phyloP scores from a whole-genome alignment of 805 yeast genomes.

The Saccharomycopsis oosterbeekiorum region DNA sequence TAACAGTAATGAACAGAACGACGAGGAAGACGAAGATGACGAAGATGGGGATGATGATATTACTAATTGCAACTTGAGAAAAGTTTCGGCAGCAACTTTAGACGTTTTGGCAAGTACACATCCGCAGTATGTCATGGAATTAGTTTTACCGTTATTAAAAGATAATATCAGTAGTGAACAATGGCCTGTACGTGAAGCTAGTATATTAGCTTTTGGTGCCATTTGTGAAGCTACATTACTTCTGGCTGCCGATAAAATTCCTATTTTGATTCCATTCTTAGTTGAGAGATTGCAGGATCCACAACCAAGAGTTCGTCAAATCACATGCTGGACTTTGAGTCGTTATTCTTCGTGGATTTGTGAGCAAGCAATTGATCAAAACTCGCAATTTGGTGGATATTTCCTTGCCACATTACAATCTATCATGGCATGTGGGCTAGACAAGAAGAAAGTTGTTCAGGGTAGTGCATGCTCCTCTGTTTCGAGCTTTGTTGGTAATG shows the following conservation, averaged over 20 bases:
- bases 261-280: slow-evolving; percentile 73
- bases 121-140: slow-evolving; percentile 57
- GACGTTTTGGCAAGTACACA: slow-evolving; percentile 65
- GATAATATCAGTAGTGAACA: slow-evolving; percentile 55
- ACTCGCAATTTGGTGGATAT: slow-evolving; percentile 54
- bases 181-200: slow-evolving; percentile 91
- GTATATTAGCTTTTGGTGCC: slow-evolving; percentile 92
- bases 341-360: slow-evolving; percentile 80
- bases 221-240: slow-evolving; percentile 82
- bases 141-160: slow-evolving; percentile 67
- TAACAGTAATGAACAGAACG: slow-evolving; percentile 31
- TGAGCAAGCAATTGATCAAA: slow-evolving; percentile 44
- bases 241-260: slow-evolving; percentile 59
- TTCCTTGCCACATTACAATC: slow-evolving; percentile 72
- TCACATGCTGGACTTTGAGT: slow-evolving; percentile 91
- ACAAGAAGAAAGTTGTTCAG: slow-evolving; percentile 86
- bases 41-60: slow-evolving; percentile 62
- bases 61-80: slow-evolving; percentile 82
- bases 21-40: slow-evolving; percentile 57
- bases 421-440: slow-evolving; percentile 65
- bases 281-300: slow-evolving; percentile 67
- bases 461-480: slow-evolving; percentile 87
- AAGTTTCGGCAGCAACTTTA: slow-evolving; percentile 89
- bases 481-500: slow-evolving; percentile 70
- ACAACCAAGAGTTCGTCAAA: slow-evolving; percentile 82